Percentiles rank a stretch among this genome's conserved stretches.
Evolutionary conservation across 108 stramenopile species (phyloP).

Genomic region (Cyclotella sp.): DNA sequence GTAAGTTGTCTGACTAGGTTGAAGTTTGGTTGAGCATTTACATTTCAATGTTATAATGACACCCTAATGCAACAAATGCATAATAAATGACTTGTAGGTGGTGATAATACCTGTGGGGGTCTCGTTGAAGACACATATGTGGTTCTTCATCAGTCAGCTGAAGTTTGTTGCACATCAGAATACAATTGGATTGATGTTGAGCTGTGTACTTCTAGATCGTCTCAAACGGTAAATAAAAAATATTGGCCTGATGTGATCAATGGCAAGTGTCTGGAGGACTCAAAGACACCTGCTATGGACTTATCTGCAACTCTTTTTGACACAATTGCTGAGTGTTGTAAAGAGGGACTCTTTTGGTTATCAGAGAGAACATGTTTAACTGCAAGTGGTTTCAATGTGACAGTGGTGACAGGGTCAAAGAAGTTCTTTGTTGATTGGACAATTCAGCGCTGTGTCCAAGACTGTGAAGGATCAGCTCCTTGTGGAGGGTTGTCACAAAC

Average conservation of each 20-base stretch:
- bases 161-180: slow-evolving; percentile 15
- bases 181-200: slow-evolving; percentile 21
- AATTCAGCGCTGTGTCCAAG: neutral
- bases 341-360: slow-evolving; percentile 1
- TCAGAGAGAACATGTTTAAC: slow-evolving; percentile 7
- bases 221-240: neutral
- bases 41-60: too few species aligned
- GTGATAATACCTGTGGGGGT: slow-evolving; percentile 19
- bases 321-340: slow-evolving; percentile 1
- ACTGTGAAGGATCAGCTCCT: slow-evolving; percentile 17
- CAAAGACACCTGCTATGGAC: neutral
- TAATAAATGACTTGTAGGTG: neutral
- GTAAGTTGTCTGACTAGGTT: too few species aligned
- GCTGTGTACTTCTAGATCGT: slow-evolving; percentile 11
- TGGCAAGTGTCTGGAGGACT: slow-evolving; percentile 3
- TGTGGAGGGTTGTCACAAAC: slow-evolving; percentile 13
- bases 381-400: slow-evolving; percentile 8
- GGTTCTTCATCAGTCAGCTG: slow-evolving; percentile 16
- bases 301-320: slow-evolving; percentile 5
- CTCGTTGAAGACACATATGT: slow-evolving; percentile 19
- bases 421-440: slow-evolving; percentile 17
- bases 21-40: too few species aligned
- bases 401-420: neutral
- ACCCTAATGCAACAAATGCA: too few species aligned
- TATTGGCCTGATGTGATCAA: slow-evolving; percentile 21